Evolutionary conservation across 2,329 filamentous ascomycete species (phyloP), one percentile per base, ranked within the genome.

Genomic region (Fusarium sp.): DNA sequence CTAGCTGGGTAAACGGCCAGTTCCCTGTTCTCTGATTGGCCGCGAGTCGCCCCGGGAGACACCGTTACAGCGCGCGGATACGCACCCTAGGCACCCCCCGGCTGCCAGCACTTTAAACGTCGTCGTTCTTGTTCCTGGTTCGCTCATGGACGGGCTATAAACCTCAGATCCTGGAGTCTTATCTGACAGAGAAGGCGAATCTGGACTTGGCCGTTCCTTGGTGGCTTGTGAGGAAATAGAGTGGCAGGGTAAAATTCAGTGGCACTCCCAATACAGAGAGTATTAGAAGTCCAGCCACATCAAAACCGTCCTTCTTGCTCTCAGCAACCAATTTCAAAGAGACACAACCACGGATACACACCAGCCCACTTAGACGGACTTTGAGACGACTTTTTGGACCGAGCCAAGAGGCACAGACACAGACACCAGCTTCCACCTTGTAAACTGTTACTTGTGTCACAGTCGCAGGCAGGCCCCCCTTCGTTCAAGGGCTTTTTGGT

Each of bases 31-130:
- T 30, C 49, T 67, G 40, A 67, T 67, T 67, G 64, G 65, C 11
- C 43, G 30, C 17, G 7, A 68, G 64, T 68, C 62, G 51, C 56
- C 60, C 51, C 50, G 24, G 65, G 65, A 69, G 57, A 66, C 56
- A 51, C 39, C 50, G 64, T 68, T 62, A 30, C 53, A 64, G 64
- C 48, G 37, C 56, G 47, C 43, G 65, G 46, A 57, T 39, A 52
- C 66, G 51, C 55, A 47, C 51, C 58, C 28, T 39, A 52, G 65
- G 51, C 55, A 47, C 51, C 58, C 28, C 28, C 28, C 44, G 33
- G 60, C 60, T 69, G 65, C 65, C 65, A 68, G 65, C 66, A 59
- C 66, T 69, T 59, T 63, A 67, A 70, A 67, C 44, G 52, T 40
- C 32, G 51, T 30, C 44, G 32, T 46, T 44, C 61, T 52, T 35